Percentiles rank a stretch among this genome's conserved stretches.
Evolutionary conservation across 2,329 filamentous ascomycete genomes (phyloP).

Genomic region (Neopestalotiopsis rosae): DNA sequence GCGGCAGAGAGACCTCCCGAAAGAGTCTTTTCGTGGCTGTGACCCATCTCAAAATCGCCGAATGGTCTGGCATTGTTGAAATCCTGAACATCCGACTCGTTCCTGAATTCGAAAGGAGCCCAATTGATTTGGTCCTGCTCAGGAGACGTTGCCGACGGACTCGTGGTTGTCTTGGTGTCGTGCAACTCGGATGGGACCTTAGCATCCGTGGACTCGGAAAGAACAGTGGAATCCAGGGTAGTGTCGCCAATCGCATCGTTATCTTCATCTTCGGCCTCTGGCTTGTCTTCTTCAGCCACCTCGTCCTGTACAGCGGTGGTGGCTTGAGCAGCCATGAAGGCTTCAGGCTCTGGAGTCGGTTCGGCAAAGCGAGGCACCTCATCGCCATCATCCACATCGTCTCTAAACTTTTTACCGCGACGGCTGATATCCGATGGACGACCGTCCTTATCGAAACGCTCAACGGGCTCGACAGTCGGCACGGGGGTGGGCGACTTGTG

Average conservation of each 20-base stretch:
- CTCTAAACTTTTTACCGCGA: conserved; percentile 73
- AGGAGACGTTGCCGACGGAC: conserved; percentile 58
- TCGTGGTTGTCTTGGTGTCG: conserved; percentile 52
- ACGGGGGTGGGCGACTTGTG: conserved; percentile 31
- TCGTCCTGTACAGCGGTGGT: not conserved
- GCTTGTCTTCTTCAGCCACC: conserved; percentile 38
- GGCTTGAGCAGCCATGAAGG: conserved; percentile 16
- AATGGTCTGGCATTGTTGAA: conserved; percentile 60
- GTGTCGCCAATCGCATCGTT: conserved; percentile 49
- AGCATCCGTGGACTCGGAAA: conserved; percentile 59
- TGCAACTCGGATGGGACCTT: conserved; percentile 38
- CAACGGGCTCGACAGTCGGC: conserved; percentile 17
- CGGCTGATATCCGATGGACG: conserved; percentile 70
- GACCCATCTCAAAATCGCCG: conserved; percentile 46
- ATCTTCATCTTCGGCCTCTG: conserved; percentile 50
- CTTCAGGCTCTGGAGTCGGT: conserved; percentile 43
- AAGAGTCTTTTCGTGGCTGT: conserved; percentile 57
- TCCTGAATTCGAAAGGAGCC: conserved; percentile 67
- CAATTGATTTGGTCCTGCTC: conserved; percentile 57
- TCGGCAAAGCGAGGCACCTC: conserved; percentile 78
- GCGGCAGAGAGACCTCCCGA: conserved; percentile 65
- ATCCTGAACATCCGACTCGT: conserved; percentile 49
- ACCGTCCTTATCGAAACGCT: conserved; percentile 62
- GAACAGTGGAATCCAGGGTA: conserved; percentile 58
- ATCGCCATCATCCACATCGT: conserved; percentile 69